A percentile compares a stretch with the other conserved stretches of the same genome.
phyloP scores from a whole-genome alignment of 148 eudicot genomes.

The Rhododendron vialii region DNA sequence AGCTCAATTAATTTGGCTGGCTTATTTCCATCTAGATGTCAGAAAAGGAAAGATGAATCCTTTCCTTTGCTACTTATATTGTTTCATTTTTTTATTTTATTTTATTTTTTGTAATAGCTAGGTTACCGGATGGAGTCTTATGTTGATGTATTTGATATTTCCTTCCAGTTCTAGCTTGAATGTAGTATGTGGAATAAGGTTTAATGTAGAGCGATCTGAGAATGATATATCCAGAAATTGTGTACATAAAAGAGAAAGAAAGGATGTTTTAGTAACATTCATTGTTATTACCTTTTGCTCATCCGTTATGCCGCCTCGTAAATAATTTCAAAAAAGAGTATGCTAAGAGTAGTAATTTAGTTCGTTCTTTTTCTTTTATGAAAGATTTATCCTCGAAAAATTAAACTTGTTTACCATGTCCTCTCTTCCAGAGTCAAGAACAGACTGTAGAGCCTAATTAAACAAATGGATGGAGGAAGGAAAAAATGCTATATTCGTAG shows the following conservation, averaged over 20 bases:
- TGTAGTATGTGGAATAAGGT: neutral
- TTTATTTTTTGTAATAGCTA: neutral
- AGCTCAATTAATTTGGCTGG: too few relatives aligned
- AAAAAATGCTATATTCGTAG: neutral
- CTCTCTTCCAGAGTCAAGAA: too few relatives aligned
- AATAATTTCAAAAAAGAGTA: neutral
- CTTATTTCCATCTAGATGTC: too few relatives aligned
- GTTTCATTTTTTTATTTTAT: neutral
- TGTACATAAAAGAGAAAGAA: neutral
- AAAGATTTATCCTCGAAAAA: neutral
- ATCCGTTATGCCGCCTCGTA: neutral
- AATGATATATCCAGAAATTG: neutral
- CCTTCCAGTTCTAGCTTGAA: neutral
- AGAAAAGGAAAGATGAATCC: neutral
- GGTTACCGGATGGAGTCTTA: neutral
- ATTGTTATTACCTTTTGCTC: neutral
- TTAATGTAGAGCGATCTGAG: neutral
- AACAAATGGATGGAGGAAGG: neutral
- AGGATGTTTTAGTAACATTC: neutral
- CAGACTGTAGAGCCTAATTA: neutral
- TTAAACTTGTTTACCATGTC: neutral
- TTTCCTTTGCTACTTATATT: neutral
- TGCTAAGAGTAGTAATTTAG: too few relatives aligned
- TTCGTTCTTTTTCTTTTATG: neutral
- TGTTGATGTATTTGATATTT: neutral